A percentile compares a stretch with the other conserved stretches of the same genome.
Evolutionary conservation across 2,329 filamentous ascomycete species (phyloP).

Genomic region (Arthrobotrys megalospora): DNA sequence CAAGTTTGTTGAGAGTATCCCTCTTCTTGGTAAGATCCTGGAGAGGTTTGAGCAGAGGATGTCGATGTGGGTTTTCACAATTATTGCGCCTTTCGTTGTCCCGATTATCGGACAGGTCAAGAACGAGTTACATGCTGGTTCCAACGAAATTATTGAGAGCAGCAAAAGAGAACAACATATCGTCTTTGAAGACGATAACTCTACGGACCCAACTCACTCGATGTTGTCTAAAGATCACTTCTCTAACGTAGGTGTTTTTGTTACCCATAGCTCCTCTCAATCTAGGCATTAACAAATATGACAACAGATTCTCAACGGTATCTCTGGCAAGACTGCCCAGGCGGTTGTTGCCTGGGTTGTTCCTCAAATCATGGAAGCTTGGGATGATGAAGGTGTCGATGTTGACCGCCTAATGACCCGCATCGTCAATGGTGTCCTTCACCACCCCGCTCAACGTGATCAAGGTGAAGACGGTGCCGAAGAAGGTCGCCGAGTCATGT

Average conservation of each 20-base stretch:
- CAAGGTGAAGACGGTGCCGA: slow-evolving; percentile 78
- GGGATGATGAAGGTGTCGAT: slow-evolving; percentile 83
- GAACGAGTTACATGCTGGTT: slow-evolving; percentile 86
- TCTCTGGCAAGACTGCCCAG: slow-evolving; percentile 85
- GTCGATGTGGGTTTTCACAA: slow-evolving; percentile 89
- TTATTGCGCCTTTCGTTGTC: slow-evolving; percentile 88
- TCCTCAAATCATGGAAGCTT: slow-evolving; percentile 88
- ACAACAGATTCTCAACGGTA: slow-evolving; percentile 81
- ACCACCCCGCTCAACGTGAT: slow-evolving; percentile 85
- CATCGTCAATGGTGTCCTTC: slow-evolving; percentile 86
- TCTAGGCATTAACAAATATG: neutral
- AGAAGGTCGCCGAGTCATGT: slow-evolving; percentile 84
- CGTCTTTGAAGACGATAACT: slow-evolving; percentile 85
- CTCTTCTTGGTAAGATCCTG: slow-evolving; percentile 84
- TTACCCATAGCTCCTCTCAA: neutral
- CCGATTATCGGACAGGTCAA: slow-evolving; percentile 90
- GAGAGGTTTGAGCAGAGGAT: slow-evolving; percentile 90
- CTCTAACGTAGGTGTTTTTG: slow-evolving; percentile 75
- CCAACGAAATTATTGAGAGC: slow-evolving; percentile 87
- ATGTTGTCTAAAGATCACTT: slow-evolving; percentile 98
- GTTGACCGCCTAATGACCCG: slow-evolving; percentile 79
- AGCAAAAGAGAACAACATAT: slow-evolving; percentile 81
- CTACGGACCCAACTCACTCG: slow-evolving; percentile 88
- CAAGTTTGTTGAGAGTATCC: slow-evolving; percentile 85
- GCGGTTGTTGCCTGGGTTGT: slow-evolving; percentile 87